These are phyloP conservation scores for Furcasterigmium sp. DNA, from an alignment of 2,329 filamentous ascomycete species.

Conservation along the genomic window DNA sequence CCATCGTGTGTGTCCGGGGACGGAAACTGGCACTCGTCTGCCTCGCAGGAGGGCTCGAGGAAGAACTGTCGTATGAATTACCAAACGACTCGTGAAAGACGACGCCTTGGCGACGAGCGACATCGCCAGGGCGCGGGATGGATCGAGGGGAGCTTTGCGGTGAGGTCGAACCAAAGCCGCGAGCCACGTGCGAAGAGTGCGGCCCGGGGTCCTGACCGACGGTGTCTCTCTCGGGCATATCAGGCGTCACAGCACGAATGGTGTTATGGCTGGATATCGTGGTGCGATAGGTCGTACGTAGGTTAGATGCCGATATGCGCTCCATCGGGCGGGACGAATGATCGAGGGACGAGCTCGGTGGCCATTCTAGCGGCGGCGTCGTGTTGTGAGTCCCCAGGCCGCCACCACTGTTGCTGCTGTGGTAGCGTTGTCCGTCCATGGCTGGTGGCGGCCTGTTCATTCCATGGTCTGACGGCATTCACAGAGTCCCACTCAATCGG, in stretches of 20 bases:
- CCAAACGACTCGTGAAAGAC: conserved; percentile 54
- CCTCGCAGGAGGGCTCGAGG: conserved; percentile 31
- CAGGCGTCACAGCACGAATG: conserved; percentile 64
- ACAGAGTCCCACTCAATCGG: conserved; percentile 16
- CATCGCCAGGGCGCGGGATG: conserved; percentile 30
- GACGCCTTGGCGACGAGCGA: conserved; percentile 50
- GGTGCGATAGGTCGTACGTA: conserved; percentile 27
- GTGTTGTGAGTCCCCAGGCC: conserved; percentile 19
- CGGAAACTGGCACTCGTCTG: conserved; percentile 32
- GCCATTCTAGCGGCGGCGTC: conserved; percentile 27
- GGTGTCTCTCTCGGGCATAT: conserved; percentile 33
- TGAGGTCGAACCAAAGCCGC: conserved; percentile 28
- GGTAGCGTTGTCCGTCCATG: conserved; percentile 38
- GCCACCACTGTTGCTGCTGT: conserved; percentile 22
- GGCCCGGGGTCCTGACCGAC: conserved; percentile 6
- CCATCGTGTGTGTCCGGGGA: conserved; percentile 54
- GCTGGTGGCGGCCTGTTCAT: conserved; percentile 39
- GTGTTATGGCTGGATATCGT: conserved; percentile 33
- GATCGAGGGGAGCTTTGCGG: conserved; percentile 43
- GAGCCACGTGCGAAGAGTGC: conserved; percentile 15
- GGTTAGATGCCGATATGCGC: conserved; percentile 26
- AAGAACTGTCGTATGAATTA: conserved; percentile 42
- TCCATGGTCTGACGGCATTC: conserved; percentile 35
- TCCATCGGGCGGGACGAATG: conserved; percentile 20
- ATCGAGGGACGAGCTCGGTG: conserved; percentile 21